Conservation (phyloP, 768 basidiomycete species). For the Rhizopogon vesiculosus region DNA sequence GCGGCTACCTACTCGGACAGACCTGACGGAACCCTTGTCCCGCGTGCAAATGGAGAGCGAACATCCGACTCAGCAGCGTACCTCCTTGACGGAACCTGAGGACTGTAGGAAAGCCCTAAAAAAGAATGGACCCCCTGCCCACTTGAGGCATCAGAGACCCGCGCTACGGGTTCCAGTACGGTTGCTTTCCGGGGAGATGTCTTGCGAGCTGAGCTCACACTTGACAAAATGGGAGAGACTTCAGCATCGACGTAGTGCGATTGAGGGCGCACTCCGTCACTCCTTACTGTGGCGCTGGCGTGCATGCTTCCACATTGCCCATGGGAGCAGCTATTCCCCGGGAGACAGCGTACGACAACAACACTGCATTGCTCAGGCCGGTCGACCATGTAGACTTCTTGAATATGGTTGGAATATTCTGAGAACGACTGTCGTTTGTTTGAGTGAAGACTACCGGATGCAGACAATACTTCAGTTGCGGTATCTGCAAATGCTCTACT, state of each 20-base stretch:
- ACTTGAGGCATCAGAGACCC: neutral
- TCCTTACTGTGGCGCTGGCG: neutral
- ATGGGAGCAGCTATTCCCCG: neutral
- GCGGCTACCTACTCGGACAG: constrained; percentile 16
- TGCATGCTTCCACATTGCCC: neutral
- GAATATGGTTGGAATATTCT: neutral
- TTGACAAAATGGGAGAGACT: constrained; percentile 21
- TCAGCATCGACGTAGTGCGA: constrained; percentile 21
- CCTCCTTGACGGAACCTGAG: constrained; percentile 10
- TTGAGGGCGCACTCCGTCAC: neutral
- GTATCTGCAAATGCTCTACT: neutral
- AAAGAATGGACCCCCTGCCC: neutral
- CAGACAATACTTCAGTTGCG: neutral
- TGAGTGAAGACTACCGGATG: neutral
- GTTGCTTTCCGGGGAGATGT: neutral
- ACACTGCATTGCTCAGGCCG: neutral
- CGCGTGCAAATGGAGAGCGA: constrained; percentile 23
- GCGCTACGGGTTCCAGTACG: neutral
- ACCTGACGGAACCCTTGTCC: constrained; percentile 17
- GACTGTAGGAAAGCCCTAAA: constrained; percentile 4
- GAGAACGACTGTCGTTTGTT: neutral
- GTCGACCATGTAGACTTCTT: neutral
- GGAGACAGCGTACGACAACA: neutral
- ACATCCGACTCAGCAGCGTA: constrained; percentile 16
- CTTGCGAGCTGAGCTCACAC: neutral